A percentile compares a stretch with the other conserved stretches of the same genome.
These are phyloP conservation scores for Heliocybe sulcata DNA, from an alignment of 1,284 basidiomycete genomes.

Conservation along the genomic window DNA sequence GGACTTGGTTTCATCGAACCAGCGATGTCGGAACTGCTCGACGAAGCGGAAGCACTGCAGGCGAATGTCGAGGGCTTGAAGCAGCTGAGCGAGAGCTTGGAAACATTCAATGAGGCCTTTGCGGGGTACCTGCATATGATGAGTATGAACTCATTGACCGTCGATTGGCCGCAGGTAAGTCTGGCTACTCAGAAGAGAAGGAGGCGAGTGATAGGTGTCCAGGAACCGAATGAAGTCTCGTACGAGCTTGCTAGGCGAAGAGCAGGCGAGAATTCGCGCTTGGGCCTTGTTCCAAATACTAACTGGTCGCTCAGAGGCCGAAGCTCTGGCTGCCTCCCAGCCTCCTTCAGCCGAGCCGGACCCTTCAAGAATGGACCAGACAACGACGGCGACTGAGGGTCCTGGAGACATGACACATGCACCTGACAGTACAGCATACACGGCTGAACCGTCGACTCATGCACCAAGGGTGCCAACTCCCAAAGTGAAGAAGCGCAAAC, in stretches of 20 bases:
- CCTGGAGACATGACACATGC: slow-evolving; percentile 22
- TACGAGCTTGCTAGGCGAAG: slow-evolving; percentile 51
- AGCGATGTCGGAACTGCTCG: slow-evolving; percentile 78
- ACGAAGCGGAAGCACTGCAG: slow-evolving; percentile 80
- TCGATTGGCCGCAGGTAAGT: slow-evolving; percentile 89
- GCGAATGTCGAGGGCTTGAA: slow-evolving; percentile 70
- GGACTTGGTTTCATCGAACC: slow-evolving; percentile 84
- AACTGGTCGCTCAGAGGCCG: slow-evolving; percentile 20
- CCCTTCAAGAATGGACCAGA: slow-evolving; percentile 32
- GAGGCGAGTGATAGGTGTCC: slow-evolving; percentile 9
- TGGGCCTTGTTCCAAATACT: not conserved
- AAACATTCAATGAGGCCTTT: slow-evolving; percentile 89
- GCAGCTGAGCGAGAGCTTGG: slow-evolving; percentile 68
- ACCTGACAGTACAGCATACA: slow-evolving; percentile 31
- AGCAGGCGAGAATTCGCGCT: slow-evolving; percentile 37
- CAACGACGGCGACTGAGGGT: slow-evolving; percentile 21
- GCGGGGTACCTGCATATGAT: slow-evolving; percentile 87
- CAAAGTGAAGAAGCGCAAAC: slow-evolving; percentile 53
- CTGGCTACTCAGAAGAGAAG: no score
- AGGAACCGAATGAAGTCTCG: slow-evolving; percentile 62
- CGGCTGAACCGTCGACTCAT: slow-evolving; percentile 15
- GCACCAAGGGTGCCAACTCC: slow-evolving; percentile 7
- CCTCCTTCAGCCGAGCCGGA: slow-evolving; percentile 20
- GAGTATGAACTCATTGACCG: slow-evolving; percentile 92
- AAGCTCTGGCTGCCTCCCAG: slow-evolving; percentile 18